Evolutionary conservation across 1,284 basidiomycete species (phyloP), one percentile per base, ranked within the genome.

Genomic region (Austroboletus niveus): DNA sequence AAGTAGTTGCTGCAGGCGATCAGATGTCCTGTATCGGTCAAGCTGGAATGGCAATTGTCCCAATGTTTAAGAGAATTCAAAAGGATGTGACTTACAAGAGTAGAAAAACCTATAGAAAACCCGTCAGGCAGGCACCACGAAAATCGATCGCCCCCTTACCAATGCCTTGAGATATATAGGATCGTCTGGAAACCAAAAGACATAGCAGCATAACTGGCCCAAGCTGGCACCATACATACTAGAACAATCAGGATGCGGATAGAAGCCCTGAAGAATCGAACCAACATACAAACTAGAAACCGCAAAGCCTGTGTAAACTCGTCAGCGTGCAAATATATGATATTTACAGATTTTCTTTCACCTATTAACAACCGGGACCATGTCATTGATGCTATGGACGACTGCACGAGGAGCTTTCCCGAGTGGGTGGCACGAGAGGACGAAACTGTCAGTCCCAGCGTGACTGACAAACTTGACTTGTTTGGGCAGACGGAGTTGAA

Each of bases 161-260:
- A 60, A 43, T 34, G 30, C 14, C 17, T 55, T 58, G 0, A 42
- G 38, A n/a, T 8, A 20, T 22, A 29, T 43, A 14, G 41, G 34
- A 17, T 59, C 57, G 1, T 48, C 10, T 20, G 57, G 57, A 45
- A 59, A 59, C 46, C 45, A 59, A 34, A 7, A 22, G 2, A 6
- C 7, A 30, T 59, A 59, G 35, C 45, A 59, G 15, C 48, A 29
- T 6, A 45, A 48, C 31, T 60, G 57, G n/a, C 48, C 45, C 17
- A 59, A n/a, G n/a, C 52, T 49, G 0, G 12, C 34, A 15, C 57
- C 57, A 4, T 61, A 59, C 49, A 57, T 53, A n/a, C 42, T 32
- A 9, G 30, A 48, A 27, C 20, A 2, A 4, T n/a, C 29, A 30
- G 41, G 20, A 29, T 27, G 3, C 17, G 9, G 9, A 20, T 9